Conservation (phyloP, 139 green algal genomes). For the Tetraselmis chui region DNA sequence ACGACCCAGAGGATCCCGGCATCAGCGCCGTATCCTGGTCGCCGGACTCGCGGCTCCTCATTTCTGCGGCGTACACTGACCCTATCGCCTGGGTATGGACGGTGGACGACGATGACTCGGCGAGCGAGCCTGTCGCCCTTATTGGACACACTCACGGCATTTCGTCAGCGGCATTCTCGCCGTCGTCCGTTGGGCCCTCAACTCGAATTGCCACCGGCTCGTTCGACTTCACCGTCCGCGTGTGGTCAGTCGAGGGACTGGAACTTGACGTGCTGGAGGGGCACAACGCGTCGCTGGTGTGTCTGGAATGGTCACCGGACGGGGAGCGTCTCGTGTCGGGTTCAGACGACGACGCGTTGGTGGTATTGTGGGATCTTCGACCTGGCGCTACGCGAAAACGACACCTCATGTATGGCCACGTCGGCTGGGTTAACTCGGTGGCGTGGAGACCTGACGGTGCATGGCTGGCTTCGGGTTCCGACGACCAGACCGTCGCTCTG, state of each 20-base stretch:
- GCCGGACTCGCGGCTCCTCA: not conserved
- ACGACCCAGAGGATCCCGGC: not conserved
- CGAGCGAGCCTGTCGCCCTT: too few relatives aligned
- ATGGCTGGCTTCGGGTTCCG: not conserved
- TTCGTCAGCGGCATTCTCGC: not conserved
- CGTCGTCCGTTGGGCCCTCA: too few relatives aligned
- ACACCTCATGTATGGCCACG: not conserved
- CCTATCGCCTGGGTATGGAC: not conserved
- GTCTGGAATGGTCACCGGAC: not conserved
- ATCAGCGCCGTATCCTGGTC: not conserved
- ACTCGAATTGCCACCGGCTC: not conserved
- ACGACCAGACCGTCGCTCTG: not conserved
- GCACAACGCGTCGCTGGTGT: not conserved
- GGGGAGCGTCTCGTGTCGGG: not conserved
- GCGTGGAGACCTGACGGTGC: not conserved
- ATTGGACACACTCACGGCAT: not conserved
- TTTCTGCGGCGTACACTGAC: not conserved
- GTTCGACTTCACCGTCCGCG: not conserved
- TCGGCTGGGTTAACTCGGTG: not conserved
- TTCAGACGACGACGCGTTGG: not conserved
- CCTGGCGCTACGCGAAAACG: too few relatives aligned
- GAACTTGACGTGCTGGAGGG: not conserved
- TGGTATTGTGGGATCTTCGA: not conserved
- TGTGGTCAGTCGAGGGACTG: not conserved
- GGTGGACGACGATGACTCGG: not conserved